These are phyloP conservation scores for Globisporangium mamillatum DNA, from an alignment of 352 stramenopile genomes.

Conservation along the genomic window DNA sequence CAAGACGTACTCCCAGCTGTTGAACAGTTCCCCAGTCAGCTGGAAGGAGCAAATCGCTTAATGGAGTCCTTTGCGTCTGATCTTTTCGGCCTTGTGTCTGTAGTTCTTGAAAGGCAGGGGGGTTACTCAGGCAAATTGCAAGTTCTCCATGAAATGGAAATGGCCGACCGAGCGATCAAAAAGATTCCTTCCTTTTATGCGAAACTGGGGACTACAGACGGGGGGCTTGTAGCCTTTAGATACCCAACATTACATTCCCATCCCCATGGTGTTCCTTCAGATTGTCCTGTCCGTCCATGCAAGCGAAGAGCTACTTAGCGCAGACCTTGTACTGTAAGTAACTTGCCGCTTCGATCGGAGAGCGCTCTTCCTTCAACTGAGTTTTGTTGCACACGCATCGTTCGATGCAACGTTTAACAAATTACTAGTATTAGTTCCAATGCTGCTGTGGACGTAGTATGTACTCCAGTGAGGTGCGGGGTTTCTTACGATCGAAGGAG, in stretches of 20 bases:
- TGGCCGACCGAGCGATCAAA: background rate
- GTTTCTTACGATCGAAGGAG: background rate
- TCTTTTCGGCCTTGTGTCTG: background rate
- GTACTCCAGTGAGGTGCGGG: background rate
- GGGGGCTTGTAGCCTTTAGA: background rate
- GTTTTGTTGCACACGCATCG: background rate
- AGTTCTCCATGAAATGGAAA: background rate
- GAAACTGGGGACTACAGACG: background rate
- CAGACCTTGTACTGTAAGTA: background rate
- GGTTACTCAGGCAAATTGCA: background rate
- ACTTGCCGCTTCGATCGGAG: background rate
- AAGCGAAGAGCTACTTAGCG: background rate
- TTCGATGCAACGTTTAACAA: background rate
- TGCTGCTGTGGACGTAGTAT: background rate
- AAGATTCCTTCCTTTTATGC: background rate
- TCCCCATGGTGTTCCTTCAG: background rate
- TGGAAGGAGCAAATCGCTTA: background rate
- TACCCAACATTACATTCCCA: background rate
- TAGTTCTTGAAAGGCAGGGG: background rate
- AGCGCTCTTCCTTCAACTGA: background rate
- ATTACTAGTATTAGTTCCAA: background rate
- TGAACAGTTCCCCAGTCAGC: background rate
- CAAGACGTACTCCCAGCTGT: background rate
- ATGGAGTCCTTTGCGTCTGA: background rate
- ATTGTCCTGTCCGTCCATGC: background rate